Percentiles rank a stretch among this genome's conserved stretches.
Conservation (phyloP, 2,329 filamentous ascomycete genomes). For the Apiospora rasikravindrae region DNA sequence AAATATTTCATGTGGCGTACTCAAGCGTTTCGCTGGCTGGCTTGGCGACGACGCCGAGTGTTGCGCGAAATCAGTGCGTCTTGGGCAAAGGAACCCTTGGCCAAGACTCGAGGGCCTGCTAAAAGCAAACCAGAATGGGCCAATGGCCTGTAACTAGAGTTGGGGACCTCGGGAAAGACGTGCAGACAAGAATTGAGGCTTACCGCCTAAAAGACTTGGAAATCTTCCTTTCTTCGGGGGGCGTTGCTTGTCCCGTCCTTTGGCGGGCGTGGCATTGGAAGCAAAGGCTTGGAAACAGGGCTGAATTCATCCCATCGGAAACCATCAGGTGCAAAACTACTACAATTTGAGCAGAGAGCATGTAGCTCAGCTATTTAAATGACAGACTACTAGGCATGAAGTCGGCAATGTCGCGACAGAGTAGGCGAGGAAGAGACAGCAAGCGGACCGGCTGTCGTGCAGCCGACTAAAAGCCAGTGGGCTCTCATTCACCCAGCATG, state of each 20-base stretch:
- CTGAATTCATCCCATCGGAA: neutral
- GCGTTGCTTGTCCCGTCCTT: neutral
- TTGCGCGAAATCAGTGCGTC: neutral
- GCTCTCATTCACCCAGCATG: neutral
- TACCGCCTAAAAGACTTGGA: conserved; percentile 7
- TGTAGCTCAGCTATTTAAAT: neutral
- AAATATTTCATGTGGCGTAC: neutral
- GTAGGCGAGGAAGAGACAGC: neutral
- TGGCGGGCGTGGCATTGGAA: neutral
- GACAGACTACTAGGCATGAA: neutral
- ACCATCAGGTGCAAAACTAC: neutral
- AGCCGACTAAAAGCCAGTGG: neutral
- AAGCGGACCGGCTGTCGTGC: neutral
- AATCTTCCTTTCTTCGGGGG: neutral
- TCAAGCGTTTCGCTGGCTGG: conserved; percentile 1
- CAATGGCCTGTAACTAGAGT: neutral
- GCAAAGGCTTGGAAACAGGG: neutral
- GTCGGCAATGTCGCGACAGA: neutral
- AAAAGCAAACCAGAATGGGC: neutral
- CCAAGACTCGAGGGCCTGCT: neutral
- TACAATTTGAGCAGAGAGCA: neutral
- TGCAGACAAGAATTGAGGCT: conserved; percentile 13
- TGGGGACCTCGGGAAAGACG: neutral
- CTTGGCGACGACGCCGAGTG: neutral
- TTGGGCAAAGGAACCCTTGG: neutral